Conservation (phyloP, 495 filamentous ascomycete genomes). For the Hyaloscypha bicolor region DNA sequence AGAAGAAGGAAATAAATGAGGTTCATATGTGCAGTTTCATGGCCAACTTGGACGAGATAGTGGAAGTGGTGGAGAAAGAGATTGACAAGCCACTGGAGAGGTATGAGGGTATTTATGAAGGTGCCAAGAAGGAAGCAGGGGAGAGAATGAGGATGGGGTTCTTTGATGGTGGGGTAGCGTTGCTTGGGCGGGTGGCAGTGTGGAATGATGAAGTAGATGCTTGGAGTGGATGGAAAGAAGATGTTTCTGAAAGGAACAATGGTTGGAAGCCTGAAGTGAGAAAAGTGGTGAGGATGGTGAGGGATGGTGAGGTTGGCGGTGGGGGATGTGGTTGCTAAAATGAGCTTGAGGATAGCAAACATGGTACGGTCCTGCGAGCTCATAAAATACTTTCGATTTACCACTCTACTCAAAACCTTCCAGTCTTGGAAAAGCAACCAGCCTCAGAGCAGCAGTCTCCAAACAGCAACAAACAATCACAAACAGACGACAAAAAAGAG, state of each 20-base stretch:
- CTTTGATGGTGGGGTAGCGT: slow-evolving; percentile 24
- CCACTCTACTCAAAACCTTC: no score
- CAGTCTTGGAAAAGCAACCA: no score
- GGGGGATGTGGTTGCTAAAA: slow-evolving; percentile 22
- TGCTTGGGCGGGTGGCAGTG: slow-evolving; percentile 23
- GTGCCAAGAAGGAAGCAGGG: slow-evolving; percentile 23
- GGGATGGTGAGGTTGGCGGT: slow-evolving; percentile 9
- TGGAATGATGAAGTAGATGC: slow-evolving; percentile 22
- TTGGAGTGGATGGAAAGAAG: slow-evolving; percentile 13
- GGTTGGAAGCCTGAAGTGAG: neutral
- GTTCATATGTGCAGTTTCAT: slow-evolving; percentile 12
- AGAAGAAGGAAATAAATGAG: neutral
- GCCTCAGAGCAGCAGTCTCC: no score
- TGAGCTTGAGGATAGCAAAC: no score
- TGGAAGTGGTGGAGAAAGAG: slow-evolving; percentile 10
- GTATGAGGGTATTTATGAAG: slow-evolving; percentile 22
- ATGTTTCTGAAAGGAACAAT: neutral
- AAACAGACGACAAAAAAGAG: no score
- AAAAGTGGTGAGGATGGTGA: slow-evolving; percentile 14
- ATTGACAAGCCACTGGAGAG: slow-evolving; percentile 16
- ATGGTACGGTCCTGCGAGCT: no score
- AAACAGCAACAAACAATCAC: no score
- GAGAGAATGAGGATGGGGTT: slow-evolving; percentile 25
- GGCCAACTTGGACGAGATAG: slow-evolving; percentile 4
- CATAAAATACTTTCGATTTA: no score